phyloP scores from a whole-genome alignment of 768 basidiomycete genomes.

The Psilocybe sp. region DNA sequence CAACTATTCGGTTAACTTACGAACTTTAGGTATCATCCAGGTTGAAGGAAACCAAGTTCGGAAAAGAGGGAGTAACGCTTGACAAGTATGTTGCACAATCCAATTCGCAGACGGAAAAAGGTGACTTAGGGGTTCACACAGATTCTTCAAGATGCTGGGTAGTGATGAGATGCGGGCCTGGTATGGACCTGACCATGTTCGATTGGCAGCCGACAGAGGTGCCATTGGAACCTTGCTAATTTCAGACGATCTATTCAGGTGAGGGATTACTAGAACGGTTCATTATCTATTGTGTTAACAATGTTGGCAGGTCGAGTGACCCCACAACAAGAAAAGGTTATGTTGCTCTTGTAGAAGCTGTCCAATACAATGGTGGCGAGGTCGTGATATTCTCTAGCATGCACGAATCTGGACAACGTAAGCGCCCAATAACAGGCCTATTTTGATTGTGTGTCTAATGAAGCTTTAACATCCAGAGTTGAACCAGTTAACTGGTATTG shows the following conservation, averaged over 20 bases:
- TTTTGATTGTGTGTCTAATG: background rate
- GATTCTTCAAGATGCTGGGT: constrained; percentile 98
- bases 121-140: constrained; percentile 25
- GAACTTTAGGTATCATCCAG: constrained; percentile 61
- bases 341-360: constrained; percentile 84
- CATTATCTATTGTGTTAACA: background rate
- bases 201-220: constrained; percentile 86
- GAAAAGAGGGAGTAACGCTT: constrained; percentile 85
- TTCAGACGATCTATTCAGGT: constrained; percentile 93
- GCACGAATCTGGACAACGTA: constrained; percentile 99
- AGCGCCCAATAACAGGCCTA: constrained; percentile 27
- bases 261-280: constrained; percentile 12
- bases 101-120: background rate
- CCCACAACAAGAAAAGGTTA: constrained; percentile 76
- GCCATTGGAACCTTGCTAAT: constrained; percentile 94
- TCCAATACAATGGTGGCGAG: constrained; percentile 86
- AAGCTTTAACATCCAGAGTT: constrained; percentile 56
- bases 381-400: constrained; percentile 98
- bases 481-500: constrained; percentile 93
- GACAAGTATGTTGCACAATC: constrained; percentile 58
- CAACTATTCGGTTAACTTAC: background rate
- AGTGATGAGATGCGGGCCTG: constrained; percentile 94
- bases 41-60: constrained; percentile 95
- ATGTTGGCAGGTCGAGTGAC: constrained; percentile 66
- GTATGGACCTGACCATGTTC: constrained; percentile 97